Base-by-base conservation (phyloP, 495 filamentous ascomycete genomes). In the Sabuloglossum arenarium region DNA sequence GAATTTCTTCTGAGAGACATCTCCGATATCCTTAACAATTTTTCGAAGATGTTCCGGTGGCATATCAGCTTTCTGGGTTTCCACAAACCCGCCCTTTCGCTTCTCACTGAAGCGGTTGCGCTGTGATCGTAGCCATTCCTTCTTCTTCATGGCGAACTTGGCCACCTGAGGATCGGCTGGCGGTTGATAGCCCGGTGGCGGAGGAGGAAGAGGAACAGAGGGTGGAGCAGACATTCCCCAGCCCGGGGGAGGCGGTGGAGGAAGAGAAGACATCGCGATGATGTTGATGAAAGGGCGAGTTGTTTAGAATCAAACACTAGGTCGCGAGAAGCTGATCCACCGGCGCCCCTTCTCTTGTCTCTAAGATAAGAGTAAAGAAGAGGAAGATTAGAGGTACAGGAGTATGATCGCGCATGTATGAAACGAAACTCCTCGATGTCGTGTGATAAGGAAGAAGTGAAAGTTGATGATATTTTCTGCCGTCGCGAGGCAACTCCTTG, bases 1-100 rank as follows among this genome's bases (percentile, higher is more conserved):
- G 73, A 94, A 97, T 68, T 97, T 99, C 72, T 96, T 96, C 70
- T 99, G 93, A 49, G 89, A 96, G 45, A 99, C 91, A 74, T 99
- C 93, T 59, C 93, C 93, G 65, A 99, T 97, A 69, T 99, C 93
- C 69, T 82, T 88, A 52, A 99, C 88, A 59, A 96, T 94, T 73
- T 99, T 99, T 59, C 93, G 86, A 64, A 97, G 66, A 80, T 99
- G 93, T 72, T 97, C 90, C 3, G 90, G 88, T 0, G 93, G 93
- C 89, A 99, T 94, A 65, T 99, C 93, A 8, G 87, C 87, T 75
- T 99, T 99, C 67, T 97, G 88, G 23, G 88, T 94, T 68, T 97
- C 90, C 6, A 97, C 85, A 60, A 93, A 96, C 2, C 93, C 93
- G 6, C 82, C 88, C 69, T 95, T 96, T 55, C 91, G 75, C 75